Evolutionary conservation across 1,284 basidiomycete species (phyloP), one percentile per base, ranked within the genome.

Genomic region (Trichosporon ovoides): DNA sequence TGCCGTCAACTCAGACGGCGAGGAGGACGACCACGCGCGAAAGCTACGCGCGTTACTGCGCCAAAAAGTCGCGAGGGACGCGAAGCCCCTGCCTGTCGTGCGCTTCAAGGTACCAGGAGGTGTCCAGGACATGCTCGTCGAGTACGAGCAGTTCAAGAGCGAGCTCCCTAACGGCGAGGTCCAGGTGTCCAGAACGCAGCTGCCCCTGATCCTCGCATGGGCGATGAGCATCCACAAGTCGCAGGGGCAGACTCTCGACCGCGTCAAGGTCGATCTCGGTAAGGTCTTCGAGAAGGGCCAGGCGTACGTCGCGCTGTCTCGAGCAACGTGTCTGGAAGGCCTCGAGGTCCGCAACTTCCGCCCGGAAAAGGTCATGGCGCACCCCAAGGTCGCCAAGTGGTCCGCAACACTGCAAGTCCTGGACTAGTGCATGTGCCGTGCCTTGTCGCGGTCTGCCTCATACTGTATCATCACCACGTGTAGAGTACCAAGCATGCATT

Each of bases 211-310:
- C 58, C 82, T 92, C n/a, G 84, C 89, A 0, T 93, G 89, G 90
- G 90, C 91, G 0, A 89, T 91, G 86, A 91, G 89, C 54, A 96
- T 96, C 55, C 93, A 97, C 75, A 96, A 97, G 76, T 88, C 88
- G 34, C 92, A 94, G 73, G 91, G 91, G 2, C 91, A 93, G 76
- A 94, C 74, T 76, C 65, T 76, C 11, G 73, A 74, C 11, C 68
- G 76, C 31, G 74, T 79, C 65, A 77, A 77, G 57, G 76, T 80
- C 33, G 79, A 81, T 56, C 73, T 81, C 51, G 68, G 72, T 57
- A 77, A 77, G 57, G 76, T 79, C 16, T 81, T 97, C 67, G 93
- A 96, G 78, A 94, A 92, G 76, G 91, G 91, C 83, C 74, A 77
- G 55, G 92, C 92, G 35, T 98, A 98, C 69, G 94, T 98, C 31